These are phyloP conservation scores for Cenchrus fungigraminus DNA, from an alignment of 176 grass and related monocot genomes.

Conservation along the genomic window DNA sequence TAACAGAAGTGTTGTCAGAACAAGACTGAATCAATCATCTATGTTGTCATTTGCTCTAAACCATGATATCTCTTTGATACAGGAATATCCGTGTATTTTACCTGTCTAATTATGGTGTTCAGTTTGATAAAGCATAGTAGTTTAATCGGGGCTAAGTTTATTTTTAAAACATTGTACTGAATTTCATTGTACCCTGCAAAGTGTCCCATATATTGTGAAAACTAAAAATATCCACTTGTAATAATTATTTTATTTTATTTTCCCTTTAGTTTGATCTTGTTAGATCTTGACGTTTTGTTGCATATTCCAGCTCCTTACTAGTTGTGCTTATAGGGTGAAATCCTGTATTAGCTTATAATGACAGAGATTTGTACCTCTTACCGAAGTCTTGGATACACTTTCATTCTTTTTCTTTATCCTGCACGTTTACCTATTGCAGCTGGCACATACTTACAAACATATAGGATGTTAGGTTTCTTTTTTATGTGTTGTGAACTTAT, in stretches of 20 bases:
- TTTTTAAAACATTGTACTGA: conserved; percentile 6
- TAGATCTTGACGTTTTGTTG: conserved; percentile 21
- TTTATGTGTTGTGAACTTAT: conserved; percentile 19
- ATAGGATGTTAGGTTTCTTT: background rate
- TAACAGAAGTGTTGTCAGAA: background rate
- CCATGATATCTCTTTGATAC: conserved; percentile 3
- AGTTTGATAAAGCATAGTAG: conserved; percentile 3
- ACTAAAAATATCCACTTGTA: background rate
- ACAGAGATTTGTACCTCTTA: background rate
- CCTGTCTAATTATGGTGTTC: conserved; percentile 6
- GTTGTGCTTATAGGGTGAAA: conserved; percentile 8
- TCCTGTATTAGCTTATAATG: background rate
- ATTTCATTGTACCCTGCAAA: conserved; percentile 29
- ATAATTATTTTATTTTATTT: background rate
- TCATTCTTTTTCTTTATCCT: background rate
- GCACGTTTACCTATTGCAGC: background rate
- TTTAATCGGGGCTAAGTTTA: background rate
- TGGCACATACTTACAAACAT: conserved; percentile 5
- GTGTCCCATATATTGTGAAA: background rate
- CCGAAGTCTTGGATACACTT: background rate
- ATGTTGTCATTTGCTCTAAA: conserved; percentile 11
- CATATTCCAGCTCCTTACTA: conserved; percentile 3
- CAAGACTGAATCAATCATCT: conserved; percentile 18
- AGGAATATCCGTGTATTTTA: background rate
- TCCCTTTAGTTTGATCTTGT: conserved; percentile 21